phyloP scores from a whole-genome alignment of 805 yeast genomes.

The Lachancea sp. region DNA sequence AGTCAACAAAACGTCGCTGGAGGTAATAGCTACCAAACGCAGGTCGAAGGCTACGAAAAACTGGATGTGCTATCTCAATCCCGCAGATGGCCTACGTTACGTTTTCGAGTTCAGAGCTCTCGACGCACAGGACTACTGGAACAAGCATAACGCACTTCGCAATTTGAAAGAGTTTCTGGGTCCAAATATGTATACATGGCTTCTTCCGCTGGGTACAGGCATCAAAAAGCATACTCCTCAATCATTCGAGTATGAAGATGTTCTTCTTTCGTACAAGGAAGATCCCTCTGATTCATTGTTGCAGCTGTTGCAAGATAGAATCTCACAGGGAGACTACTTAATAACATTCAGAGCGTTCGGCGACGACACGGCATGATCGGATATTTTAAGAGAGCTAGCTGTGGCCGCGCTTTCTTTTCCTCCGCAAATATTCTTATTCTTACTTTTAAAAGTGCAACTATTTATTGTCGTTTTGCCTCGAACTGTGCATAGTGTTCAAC shows the following conservation, averaged over 20 bases:
- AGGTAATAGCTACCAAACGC: slow-evolving; percentile 41
- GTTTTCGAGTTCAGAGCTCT: slow-evolving; percentile 35
- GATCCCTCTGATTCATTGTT: slow-evolving; percentile 22
- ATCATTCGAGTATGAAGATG: slow-evolving; percentile 9
- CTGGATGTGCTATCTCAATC: slow-evolving; percentile 25
- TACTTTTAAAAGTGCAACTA: background rate
- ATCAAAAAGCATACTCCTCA: slow-evolving; percentile 5
- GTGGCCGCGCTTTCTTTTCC: too few species aligned
- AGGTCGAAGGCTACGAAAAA: slow-evolving; percentile 21
- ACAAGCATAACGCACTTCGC: slow-evolving; percentile 15
- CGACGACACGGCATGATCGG: background rate
- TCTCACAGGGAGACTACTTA: slow-evolving; percentile 25
- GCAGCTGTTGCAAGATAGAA: slow-evolving; percentile 16
- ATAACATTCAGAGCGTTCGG: slow-evolving; percentile 9
- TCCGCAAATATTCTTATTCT: background rate
- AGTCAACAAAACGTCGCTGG: slow-evolving; percentile 52
- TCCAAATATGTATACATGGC: slow-evolving; percentile 23
- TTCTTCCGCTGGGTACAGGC: slow-evolving; percentile 24
- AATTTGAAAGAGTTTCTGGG: slow-evolving; percentile 32
- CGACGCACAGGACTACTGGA: slow-evolving; percentile 21
- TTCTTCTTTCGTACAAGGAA: slow-evolving; percentile 28
- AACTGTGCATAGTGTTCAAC: slow-evolving; percentile 48
- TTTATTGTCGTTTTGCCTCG: slow-evolving; percentile 4
- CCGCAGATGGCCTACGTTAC: slow-evolving; percentile 35
- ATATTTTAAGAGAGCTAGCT: too few species aligned